Evolutionary conservation across 441 rosid species (phyloP), one percentile per base, ranked within the genome.

Genomic region (Croton setiger): DNA sequence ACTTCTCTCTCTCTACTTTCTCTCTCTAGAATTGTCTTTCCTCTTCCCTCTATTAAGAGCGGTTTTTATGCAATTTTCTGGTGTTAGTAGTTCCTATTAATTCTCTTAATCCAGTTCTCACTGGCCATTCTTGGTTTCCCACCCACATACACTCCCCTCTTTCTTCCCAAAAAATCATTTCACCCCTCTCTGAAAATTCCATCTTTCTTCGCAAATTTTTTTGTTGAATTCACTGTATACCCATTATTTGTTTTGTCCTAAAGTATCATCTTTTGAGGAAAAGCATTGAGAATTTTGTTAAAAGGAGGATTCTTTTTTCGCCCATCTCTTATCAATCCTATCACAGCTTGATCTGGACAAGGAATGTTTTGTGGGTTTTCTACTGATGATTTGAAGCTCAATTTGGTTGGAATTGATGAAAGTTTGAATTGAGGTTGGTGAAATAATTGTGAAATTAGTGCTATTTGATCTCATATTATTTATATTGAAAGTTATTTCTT

Each of bases 271-370:
- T 18, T 12, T 45, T 44, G 15, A 21, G 44, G 14, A 63, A 20
- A 44, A 23, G 49, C 68, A 63, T 63, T 49, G 59, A 48, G 8
- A 11, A 4, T 1, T 49, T 48, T 59, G 7, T 54, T 23, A 21
- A 1, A 12, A 27, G 7, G 60, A 31, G 51, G 36, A 13, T 55
- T 48, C n/a, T 3, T 44, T 27, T 27, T 43, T 78, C 60, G 54
- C 13, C 77, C 49, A 63, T 58, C 53, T 60, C 18, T 27, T 31
- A 27, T 45, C 36, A 13, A 15, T 52, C 31, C 31, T 27, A 27
- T 27, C 39, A 8, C 20, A 53, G 62, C 78, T 75, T 84, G 85
- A 81, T 84, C 87, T 71, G 82, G 20, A 27, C 27, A 56, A 53
- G 35, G 37, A 18, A 48, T 70, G 44, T 33, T 21, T 23, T 49